Evolutionary conservation across 805 yeast species (phyloP).

Genomic region (Myxozyma vanderwaltii): DNA sequence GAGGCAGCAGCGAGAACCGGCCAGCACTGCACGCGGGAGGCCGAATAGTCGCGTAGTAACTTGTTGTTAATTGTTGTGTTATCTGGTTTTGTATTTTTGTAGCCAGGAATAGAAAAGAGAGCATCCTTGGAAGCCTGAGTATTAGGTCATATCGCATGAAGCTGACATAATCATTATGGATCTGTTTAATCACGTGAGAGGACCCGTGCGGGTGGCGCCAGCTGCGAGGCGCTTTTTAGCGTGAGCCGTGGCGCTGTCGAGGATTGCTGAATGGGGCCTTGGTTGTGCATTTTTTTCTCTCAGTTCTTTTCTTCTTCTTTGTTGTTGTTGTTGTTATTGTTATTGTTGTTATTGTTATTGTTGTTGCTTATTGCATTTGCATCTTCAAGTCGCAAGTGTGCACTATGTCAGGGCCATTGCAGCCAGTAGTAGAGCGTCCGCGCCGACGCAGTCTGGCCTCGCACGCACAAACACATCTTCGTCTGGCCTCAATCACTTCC

Average conservation of each 20-base stretch:
- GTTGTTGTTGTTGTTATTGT: background rate
- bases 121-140: background rate
- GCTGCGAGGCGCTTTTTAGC: background rate
- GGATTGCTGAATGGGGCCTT: background rate
- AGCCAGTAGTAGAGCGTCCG: background rate
- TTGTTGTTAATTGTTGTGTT: background rate
- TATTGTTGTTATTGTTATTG: background rate
- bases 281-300: background rate
- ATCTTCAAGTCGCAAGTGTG: background rate
- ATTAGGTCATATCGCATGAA: background rate
- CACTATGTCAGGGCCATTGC: background rate
- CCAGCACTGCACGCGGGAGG: constrained; percentile 33
- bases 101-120: background rate
- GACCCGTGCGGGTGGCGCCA: background rate
- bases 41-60: background rate
- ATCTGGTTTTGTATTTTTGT: background rate
- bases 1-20: background rate
- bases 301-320: background rate
- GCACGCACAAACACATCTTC: constrained; percentile 29
- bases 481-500: constrained; percentile 23
- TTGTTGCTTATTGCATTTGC: background rate
- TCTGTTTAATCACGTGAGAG: background rate
- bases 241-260: background rate
- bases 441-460: constrained; percentile 8
- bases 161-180: background rate